Base-by-base conservation (phyloP, 2,329 filamentous ascomycete genomes). In the Pyricularia grisea region DNA sequence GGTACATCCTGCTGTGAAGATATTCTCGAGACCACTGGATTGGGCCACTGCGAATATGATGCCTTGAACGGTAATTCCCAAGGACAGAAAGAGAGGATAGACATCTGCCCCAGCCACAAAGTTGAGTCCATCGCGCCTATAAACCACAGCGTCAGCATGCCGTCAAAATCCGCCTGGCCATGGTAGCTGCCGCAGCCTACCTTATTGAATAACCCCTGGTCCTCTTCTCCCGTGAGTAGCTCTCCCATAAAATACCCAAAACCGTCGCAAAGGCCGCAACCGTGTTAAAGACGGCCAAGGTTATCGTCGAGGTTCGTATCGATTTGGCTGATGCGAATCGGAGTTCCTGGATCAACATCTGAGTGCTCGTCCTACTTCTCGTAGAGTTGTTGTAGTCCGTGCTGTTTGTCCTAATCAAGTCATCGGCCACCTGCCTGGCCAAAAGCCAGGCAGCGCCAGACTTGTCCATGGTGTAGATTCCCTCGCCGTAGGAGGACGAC, bases 231-330 rank as follows among this genome's bases (percentile, higher is more conserved):
- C 76, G 78, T 69, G 79, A 78, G 74, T 86, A 88, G 72, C 82
- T 83, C 71, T 88, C 84, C 75, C 84, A 84, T 60, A 87, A 75
- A 68, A 90, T 88, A 30, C 85, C 85, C 30, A 81, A 72, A 11
- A 85, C 84, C 7, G 86, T 87, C 23, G 81, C 81, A 69, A 87
- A 82, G 4, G 87, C 86, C 23, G 85, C 85, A 68, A 88, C 75
- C 27, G 85, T 81, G 75, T 90, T 90, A 78, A 89, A 88, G 69
- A 81, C 78, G 50, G 87, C 84, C 68, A 90, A 80, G 70, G 89
- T 86, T 69, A 89, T 84, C 63, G 85, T 86, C 28, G 87, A 88
- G 23, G 84, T 87, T 72, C 88, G 82, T 73, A 88, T 81, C 42
- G 86, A 88, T 73, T 83, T 87, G 71, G 83, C 82, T 20, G 83